Evolutionary conservation across 2,329 filamentous ascomycete genomes (phyloP), one percentile per base, ranked within the genome.

Genomic region (Fusarium sp.): DNA sequence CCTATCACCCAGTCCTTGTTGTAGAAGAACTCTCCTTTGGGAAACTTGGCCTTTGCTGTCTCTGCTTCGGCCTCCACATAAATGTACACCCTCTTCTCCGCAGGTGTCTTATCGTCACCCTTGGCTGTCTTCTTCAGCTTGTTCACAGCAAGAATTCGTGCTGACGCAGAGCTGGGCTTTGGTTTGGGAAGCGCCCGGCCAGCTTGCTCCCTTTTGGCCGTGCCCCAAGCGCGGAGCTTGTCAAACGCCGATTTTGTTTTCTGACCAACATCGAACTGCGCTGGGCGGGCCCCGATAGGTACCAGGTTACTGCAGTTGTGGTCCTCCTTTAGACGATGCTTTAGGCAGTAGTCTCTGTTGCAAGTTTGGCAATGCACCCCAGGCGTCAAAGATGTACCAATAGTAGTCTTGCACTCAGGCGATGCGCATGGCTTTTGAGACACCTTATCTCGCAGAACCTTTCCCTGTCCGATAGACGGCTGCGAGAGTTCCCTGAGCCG

Each of bases 1-100:
- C 95, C 95, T 1, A 98, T 85, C n/a, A 90, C 94, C 92, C 92
- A 98, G 55, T 96, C 91, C 67, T 84, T 84, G 57, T 85, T 88
- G 73, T 90, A 96, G 74, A 88, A 96, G 75, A 94, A 93, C 57
- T 90, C 86, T 8, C 90, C 91, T 70, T 87, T 90, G 4, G 93
- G 93, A 38, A 91, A 87, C 75, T 96, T 96, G 7, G 90, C 87
- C 48, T 87, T 90, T 2, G 93, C 89, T 1, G 92, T 96, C 69
- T 92, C 91, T 9, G 91, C 91, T 70, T 93, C 92, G 0, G 94
- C 95, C 73, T 98, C 94, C 15, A 97, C 91, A 72, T 91, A 88
- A 1, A 99, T 72, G 72, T 98, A 98, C 2, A 99, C 78, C n/a
- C 95, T 81, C 79, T 96, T 96, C 63, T 97, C 92, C 0, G 81